Percentiles rank a stretch among this genome's conserved stretches.
phyloP scores from a whole-genome alignment of 108 stramenopile species.

The Discostella pseudostelligera region DNA sequence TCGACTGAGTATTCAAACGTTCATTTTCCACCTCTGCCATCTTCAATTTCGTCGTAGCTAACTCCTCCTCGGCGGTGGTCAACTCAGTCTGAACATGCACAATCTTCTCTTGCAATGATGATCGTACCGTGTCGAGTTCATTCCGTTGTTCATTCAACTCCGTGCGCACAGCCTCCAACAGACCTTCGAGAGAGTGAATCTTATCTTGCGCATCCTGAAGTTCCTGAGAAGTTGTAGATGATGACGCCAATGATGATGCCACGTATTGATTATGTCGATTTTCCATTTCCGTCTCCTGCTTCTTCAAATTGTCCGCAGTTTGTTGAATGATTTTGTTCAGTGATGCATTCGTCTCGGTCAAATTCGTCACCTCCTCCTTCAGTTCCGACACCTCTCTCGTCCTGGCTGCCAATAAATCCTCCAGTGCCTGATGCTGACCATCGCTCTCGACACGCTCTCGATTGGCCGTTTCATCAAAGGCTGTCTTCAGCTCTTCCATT shows the following conservation, averaged over 20 bases:
- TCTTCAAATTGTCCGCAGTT: constrained; percentile 16
- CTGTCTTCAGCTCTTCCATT: constrained; percentile 68
- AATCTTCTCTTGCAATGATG: constrained; percentile 67
- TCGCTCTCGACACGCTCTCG: constrained; percentile 26
- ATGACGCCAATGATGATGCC: constrained; percentile 35
- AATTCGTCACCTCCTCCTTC: constrained; percentile 41
- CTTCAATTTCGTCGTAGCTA: constrained; percentile 52
- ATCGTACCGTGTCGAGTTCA: constrained; percentile 59
- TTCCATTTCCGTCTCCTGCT: constrained; percentile 41
- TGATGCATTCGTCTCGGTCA: constrained; percentile 32
- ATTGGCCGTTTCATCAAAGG: constrained; percentile 67
- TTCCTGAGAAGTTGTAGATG: constrained; percentile 35
- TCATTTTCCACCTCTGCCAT: constrained; percentile 60
- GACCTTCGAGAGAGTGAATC: constrained; percentile 58
- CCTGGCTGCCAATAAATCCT: constrained; percentile 45
- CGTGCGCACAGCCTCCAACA: constrained; percentile 47
- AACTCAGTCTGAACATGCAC: constrained; percentile 59
- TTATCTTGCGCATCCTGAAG: constrained; percentile 51
- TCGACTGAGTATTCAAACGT: not conserved
- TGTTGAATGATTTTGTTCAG: constrained; percentile 26
- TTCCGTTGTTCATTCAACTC: constrained; percentile 42
- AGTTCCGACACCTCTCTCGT: constrained; percentile 46
- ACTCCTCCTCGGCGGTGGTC: constrained; percentile 59
- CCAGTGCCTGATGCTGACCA: constrained; percentile 25
- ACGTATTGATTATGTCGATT: constrained; percentile 52